Percentiles rank a stretch among this genome's conserved stretches.
phyloP scores from a whole-genome alignment of 495 filamentous ascomycete genomes.

The Bathelium albidoporum region DNA sequence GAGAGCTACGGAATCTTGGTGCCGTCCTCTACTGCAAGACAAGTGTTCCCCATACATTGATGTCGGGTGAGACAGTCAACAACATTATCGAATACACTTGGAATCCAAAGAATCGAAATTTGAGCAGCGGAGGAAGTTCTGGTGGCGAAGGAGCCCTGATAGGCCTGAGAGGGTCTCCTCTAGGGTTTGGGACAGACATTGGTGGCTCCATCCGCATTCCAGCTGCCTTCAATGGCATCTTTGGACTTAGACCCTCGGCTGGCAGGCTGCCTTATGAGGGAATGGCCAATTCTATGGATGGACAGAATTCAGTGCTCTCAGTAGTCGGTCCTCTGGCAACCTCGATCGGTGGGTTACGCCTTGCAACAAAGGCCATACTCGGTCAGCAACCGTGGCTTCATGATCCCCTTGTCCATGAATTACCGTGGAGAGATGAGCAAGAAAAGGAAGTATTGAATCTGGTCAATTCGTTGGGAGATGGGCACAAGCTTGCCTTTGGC shows the following conservation, averaged over 20 bases:
- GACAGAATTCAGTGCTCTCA: constrained; percentile 46
- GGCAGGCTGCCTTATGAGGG: constrained; percentile 41
- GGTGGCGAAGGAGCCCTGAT: constrained; percentile 35
- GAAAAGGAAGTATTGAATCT: constrained; percentile 39
- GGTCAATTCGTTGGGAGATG: constrained; percentile 26
- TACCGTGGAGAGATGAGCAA: constrained; percentile 53
- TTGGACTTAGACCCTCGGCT: constrained; percentile 34
- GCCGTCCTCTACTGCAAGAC: constrained; percentile 60
- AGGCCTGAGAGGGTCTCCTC: constrained; percentile 24
- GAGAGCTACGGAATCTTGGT: constrained; percentile 43
- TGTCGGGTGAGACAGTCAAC: constrained; percentile 50
- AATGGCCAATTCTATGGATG: constrained; percentile 48
- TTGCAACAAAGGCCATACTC: constrained; percentile 47
- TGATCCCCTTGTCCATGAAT: constrained; percentile 50
- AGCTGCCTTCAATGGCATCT: constrained; percentile 38
- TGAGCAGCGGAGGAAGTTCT: constrained; percentile 25
- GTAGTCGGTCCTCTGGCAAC: constrained; percentile 49
- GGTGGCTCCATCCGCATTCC: constrained; percentile 44
- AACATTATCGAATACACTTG: constrained; percentile 33
- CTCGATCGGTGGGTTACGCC: constrained; percentile 38
- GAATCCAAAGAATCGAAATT: constrained; percentile 31
- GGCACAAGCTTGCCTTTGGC: constrained; percentile 40
- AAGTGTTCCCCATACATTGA: constrained; percentile 49
- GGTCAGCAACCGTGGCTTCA: constrained; percentile 50
- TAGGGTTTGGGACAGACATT: constrained; percentile 35